phyloP scores from a whole-genome alignment of 192 early-diverging fungal genomes.

The Linnemannia hyalina region DNA sequence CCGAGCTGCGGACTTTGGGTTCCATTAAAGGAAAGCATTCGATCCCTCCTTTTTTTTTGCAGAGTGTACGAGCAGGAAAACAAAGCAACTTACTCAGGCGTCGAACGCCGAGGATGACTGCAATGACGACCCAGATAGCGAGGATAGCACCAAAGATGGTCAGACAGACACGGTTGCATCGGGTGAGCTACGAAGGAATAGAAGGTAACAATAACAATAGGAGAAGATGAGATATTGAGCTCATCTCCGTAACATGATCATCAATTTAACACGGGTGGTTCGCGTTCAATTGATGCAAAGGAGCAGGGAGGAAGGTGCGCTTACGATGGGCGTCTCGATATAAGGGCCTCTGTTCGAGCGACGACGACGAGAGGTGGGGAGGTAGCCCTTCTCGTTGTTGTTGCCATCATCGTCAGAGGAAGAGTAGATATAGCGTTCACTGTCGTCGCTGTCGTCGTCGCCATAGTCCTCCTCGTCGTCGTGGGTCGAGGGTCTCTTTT shows the following conservation, averaged over 20 bases:
- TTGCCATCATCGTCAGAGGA: constrained; percentile 13
- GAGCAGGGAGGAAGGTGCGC: neutral
- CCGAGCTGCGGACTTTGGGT: neutral
- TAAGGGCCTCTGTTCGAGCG: neutral
- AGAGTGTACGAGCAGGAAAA: neutral
- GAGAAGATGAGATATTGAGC: too few species aligned
- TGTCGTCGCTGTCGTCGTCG: constrained; percentile 19
- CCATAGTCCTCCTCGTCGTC: constrained; percentile 23
- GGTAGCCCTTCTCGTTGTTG: constrained; percentile 20
- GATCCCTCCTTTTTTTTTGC: neutral
- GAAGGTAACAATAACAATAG: neutral
- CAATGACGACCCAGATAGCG: constrained; percentile 34
- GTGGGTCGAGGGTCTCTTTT: constrained; percentile 7
- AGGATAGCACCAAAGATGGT: constrained; percentile 29
- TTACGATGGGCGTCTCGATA: neutral
- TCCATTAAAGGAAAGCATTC: constrained; percentile 10
- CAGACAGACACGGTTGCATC: constrained; percentile 41
- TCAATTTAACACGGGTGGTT: too few species aligned
- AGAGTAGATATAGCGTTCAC: constrained; percentile 11
- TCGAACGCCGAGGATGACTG: constrained; percentile 29
- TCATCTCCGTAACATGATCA: too few species aligned
- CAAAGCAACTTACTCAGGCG: constrained; percentile 33
- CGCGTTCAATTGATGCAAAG: too few species aligned
- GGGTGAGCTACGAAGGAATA: constrained; percentile 20
- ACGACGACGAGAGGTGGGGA: neutral